Evolutionary conservation across 768 basidiomycete genomes (phyloP), one percentile per base, ranked within the genome.

Genomic region (Tephrocybe sp.): DNA sequence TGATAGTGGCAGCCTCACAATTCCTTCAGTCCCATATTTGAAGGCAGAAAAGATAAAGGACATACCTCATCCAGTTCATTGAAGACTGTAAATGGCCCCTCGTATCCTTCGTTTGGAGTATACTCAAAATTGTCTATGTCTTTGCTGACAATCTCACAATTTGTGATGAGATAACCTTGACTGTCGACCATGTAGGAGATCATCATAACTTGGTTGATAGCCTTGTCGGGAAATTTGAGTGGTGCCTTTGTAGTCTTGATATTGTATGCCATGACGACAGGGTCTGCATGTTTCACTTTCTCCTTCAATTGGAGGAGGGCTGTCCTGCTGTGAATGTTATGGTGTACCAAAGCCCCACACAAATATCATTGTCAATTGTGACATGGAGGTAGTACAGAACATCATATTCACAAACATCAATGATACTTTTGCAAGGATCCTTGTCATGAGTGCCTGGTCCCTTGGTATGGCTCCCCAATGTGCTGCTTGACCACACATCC

Each of bases 231-330:
- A 64, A 98, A 98, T 69, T 98, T 98, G 60, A 98, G 83, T n/a
- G 97, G 96, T n/a, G 92, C 89, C 71, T 99, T 99, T 1, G 95
- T 96, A n/a, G 92, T 95, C 68, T 99, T 96, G 63, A 99, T 99
- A 83, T 98, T 97, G 66, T 78, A 99, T 0, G 97, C 97, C 91
- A 99, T 73, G n/a, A n/a, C n/a, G n/a, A n/a, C n/a, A n/a, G n/a
- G n/a, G n/a, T n/a, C n/a, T n/a, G n/a, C n/a, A n/a, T n/a, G n/a
- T n/a, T n/a, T n/a, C n/a, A n/a, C n/a, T n/a, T n/a, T n/a, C n/a
- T n/a, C n/a, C n/a, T n/a, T 68, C 49, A 98, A 79, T 37, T 69
- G 83, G 30, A 69, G 71, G 72, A 70, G 4, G 93, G 91, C 48
- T 86, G 83, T 4, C 94, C 95, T 3, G 83, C 84, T 2, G 79